Evolutionary conservation across 2,329 filamentous ascomycete species (phyloP).

Genomic region (Aspergillus spinulosporus): DNA sequence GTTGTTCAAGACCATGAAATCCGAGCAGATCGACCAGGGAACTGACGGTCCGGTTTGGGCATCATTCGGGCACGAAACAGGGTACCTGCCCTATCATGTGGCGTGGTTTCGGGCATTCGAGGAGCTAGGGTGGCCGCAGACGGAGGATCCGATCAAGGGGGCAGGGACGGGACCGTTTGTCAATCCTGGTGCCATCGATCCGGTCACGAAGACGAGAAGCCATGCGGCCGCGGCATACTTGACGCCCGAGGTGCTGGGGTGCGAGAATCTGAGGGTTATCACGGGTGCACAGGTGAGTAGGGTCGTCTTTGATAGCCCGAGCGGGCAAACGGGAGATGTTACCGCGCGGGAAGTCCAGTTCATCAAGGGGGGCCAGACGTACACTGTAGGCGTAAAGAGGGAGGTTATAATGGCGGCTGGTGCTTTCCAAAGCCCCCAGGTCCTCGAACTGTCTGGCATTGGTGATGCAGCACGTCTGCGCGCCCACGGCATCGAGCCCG

Average conservation of each 20-base stretch:
- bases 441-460: slow-evolving; percentile 62
- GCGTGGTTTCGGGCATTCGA: slow-evolving; percentile 22
- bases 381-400: slow-evolving; percentile 33
- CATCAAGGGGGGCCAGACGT: slow-evolving; percentile 20
- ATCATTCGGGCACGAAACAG: slow-evolving; percentile 17
- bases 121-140: slow-evolving; percentile 17
- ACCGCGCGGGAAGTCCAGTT: slow-evolving; percentile 25
- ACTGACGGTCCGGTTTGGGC: slow-evolving; percentile 24
- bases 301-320: slow-evolving; percentile 39
- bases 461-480: slow-evolving; percentile 50
- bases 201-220: slow-evolving; percentile 17
- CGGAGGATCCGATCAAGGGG: slow-evolving; percentile 21
- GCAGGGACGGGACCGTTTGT: slow-evolving; percentile 18
- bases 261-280: slow-evolving; percentile 50
- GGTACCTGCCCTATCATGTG: slow-evolving; percentile 20
- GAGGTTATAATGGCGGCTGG: slow-evolving; percentile 64
- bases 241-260: slow-evolving; percentile 32
- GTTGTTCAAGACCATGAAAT: slow-evolving; percentile 1
- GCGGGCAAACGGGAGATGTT: slow-evolving; percentile 24
- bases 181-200: slow-evolving; percentile 18
- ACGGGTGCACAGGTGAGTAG: slow-evolving; percentile 50
- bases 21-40: slow-evolving; percentile 28
- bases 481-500: slow-evolving; percentile 42
- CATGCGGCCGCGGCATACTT: slow-evolving; percentile 22
- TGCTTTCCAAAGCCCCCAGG: slow-evolving; percentile 56